Percentiles rank a stretch among this genome's conserved stretches.
Evolutionary conservation across 78 protist genomes (phyloP).

Genomic region (Dictyostelium capitatum): DNA sequence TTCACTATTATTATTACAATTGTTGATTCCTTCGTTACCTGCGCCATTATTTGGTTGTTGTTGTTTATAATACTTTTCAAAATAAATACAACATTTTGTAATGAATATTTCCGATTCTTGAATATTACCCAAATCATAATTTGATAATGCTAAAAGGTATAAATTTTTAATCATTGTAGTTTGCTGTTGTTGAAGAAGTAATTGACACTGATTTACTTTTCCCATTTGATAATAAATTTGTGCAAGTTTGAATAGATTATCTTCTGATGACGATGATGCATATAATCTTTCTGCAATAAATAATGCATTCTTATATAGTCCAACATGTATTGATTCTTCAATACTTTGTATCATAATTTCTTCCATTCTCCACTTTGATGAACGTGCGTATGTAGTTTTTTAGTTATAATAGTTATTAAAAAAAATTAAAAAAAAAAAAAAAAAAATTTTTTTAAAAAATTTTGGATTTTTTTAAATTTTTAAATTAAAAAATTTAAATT

Average conservation of each 20-base stretch:
- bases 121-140: constrained; percentile 18
- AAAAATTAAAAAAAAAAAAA: background rate
- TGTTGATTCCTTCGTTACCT: background rate
- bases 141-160: constrained; percentile 30
- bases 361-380: background rate
- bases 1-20: background rate
- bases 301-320: constrained; percentile 16
- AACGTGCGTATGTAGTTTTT: no score
- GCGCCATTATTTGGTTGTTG: background rate
- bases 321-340: constrained; percentile 1
- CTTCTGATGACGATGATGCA: constrained; percentile 12
- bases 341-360: constrained; percentile 1
- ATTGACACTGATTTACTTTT: constrained; percentile 8
- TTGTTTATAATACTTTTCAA: background rate
- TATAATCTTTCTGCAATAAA: constrained; percentile 53
- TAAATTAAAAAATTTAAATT: no score
- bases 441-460: background rate
- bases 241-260: constrained; percentile 16
- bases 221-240: constrained; percentile 38
- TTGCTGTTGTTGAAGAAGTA: background rate
- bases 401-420: background rate
- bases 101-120: constrained; percentile 36
- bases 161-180: constrained; percentile 12
- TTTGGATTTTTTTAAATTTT: no score
- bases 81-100: constrained; percentile 2